A percentile compares a stretch with the other conserved stretches of the same genome.
Conservation (phyloP, 140 eudicot species). For the Stevia rebaudiana region DNA sequence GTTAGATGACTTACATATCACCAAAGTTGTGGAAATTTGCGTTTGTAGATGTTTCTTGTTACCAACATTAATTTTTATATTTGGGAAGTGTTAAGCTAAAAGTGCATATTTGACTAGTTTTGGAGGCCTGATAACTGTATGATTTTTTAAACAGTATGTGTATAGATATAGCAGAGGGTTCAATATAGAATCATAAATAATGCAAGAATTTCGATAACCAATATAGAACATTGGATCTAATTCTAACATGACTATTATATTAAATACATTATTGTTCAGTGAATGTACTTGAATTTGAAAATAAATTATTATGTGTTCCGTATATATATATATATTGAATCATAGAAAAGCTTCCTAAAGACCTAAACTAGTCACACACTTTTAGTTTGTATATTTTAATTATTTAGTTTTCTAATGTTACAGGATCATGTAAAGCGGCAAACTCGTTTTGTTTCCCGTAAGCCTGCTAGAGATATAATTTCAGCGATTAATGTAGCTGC, state of each 20-base stretch:
- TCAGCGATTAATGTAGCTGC: constrained; percentile 66
- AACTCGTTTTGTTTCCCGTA: constrained; percentile 94
- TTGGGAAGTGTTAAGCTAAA: not conserved
- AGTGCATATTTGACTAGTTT: not conserved
- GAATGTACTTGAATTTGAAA: too few species aligned
- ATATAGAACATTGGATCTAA: too few species aligned
- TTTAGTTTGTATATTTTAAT: constrained; percentile 13
- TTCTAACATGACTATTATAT: too few species aligned
- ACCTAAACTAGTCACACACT: not conserved
- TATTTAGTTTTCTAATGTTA: constrained; percentile 7
- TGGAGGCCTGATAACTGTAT: not conserved
- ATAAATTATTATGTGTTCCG: too few species aligned
- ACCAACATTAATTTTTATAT: not conserved
- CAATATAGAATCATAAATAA: too few species aligned
- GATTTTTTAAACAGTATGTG: not conserved
- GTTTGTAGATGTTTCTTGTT: not conserved
- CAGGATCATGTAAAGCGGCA: constrained; percentile 91
- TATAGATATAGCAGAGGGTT: not conserved
- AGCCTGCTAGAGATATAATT: constrained; percentile 67
- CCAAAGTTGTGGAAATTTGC: not conserved
- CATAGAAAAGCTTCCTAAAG: not conserved
- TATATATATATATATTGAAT: not conserved
- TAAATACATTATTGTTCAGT: not conserved
- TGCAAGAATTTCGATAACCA: too few species aligned
- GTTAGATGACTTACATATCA: constrained; percentile 8